These are phyloP conservation scores for Tulasnella sp. DNA, from an alignment of 768 basidiomycete species.

Conservation along the genomic window DNA sequence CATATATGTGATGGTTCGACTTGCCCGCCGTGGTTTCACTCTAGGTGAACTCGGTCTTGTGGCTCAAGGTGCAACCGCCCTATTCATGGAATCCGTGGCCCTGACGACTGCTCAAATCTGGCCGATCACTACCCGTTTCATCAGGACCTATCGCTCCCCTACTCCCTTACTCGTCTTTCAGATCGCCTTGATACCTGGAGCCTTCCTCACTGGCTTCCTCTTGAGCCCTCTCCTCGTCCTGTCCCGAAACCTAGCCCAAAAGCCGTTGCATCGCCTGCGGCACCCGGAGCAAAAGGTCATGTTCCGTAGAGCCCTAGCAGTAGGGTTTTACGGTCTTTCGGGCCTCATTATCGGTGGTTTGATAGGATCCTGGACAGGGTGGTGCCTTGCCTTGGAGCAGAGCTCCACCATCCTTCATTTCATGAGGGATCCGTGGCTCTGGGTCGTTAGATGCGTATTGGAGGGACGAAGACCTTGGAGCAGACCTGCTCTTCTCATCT, in stretches of 20 bases:
- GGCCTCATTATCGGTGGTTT: constrained; percentile 69
- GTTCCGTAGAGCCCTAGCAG: constrained; percentile 74
- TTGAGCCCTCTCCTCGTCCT: constrained; percentile 89
- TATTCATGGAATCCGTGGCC: constrained; percentile 81
- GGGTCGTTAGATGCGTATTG: constrained; percentile 69
- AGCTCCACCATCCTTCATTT: neutral
- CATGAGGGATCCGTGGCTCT: constrained; percentile 73
- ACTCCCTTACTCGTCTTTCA: constrained; percentile 90
- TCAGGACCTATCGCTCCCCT: constrained; percentile 87
- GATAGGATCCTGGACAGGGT: constrained; percentile 87
- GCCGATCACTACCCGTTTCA: constrained; percentile 69
- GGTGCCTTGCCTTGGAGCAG: constrained; percentile 46
- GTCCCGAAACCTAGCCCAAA: constrained; percentile 83
- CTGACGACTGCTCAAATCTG: constrained; percentile 74
- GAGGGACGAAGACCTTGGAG: constrained; percentile 73
- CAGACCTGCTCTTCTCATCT: constrained; percentile 64
- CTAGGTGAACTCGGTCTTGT: constrained; percentile 89
- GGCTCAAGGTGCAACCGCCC: constrained; percentile 75
- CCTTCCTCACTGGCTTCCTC: constrained; percentile 85
- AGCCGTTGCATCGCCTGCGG: constrained; percentile 68
- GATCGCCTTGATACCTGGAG: constrained; percentile 84
- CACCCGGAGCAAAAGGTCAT: constrained; percentile 74
- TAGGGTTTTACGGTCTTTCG: constrained; percentile 73
- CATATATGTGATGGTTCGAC: constrained; percentile 77
- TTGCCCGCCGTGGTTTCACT: constrained; percentile 92